These are phyloP conservation scores for Leptographium galeiforme DNA, from an alignment of 2,329 filamentous ascomycete species.

Conservation along the genomic window DNA sequence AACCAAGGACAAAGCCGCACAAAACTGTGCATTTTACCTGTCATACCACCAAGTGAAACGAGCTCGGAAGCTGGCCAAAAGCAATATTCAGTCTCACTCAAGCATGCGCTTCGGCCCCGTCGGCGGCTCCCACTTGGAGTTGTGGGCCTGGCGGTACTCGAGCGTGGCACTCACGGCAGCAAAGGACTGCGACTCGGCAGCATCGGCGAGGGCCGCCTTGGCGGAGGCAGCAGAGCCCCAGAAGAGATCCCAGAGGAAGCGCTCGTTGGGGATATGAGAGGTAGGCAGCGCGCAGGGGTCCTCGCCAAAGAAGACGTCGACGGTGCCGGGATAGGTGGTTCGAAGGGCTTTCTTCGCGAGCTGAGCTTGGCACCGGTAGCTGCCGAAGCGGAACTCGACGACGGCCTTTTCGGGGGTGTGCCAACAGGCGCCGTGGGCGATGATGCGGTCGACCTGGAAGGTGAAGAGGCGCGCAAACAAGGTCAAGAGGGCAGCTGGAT, in stretches of 20 bases:
- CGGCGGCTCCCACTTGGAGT: neutral
- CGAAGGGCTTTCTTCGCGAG: slow-evolving; percentile 23
- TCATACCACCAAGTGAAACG: neutral
- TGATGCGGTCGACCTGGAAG: slow-evolving; percentile 33
- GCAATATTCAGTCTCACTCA: neutral
- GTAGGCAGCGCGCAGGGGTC: slow-evolving; percentile 1
- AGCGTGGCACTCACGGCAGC: neutral
- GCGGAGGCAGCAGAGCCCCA: neutral
- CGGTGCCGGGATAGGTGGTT: slow-evolving; percentile 3
- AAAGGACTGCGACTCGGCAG: neutral
- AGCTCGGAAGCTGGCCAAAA: neutral
- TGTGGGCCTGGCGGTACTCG: too few species aligned
- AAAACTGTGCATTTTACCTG: neutral
- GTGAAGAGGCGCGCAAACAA: slow-evolving; percentile 30
- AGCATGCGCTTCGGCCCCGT: neutral
- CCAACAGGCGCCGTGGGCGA: slow-evolving; percentile 14
- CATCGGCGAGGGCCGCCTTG: neutral
- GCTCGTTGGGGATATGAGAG: neutral
- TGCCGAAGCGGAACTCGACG: slow-evolving; percentile 40
- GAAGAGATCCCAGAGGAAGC: neutral
- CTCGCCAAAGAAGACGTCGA: slow-evolving; percentile 11
- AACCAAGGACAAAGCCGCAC: neutral
- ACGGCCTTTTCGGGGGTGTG: slow-evolving; percentile 11
- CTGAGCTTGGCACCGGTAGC: slow-evolving; percentile 38
- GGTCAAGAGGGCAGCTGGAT: slow-evolving; percentile 21